Percentiles rank a stretch among this genome's conserved stretches.
phyloP scores from a whole-genome alignment of 1,284 basidiomycete species.

The Leccinum pseudoinsigne region DNA sequence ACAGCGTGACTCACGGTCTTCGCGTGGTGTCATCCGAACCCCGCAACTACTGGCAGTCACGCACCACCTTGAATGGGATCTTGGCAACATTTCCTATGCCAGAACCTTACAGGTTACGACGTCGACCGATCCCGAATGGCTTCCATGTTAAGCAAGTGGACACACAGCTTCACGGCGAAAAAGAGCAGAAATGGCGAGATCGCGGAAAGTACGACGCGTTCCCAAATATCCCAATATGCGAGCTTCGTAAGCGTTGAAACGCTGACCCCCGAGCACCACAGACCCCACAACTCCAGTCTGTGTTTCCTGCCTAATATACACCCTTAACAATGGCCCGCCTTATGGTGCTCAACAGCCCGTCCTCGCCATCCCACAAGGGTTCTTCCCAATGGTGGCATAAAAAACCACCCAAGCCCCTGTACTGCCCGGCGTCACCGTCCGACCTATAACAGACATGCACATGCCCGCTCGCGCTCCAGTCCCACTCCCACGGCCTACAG shows the following conservation, averaged over 20 bases:
- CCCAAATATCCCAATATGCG: background rate
- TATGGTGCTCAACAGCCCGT: slow-evolving; percentile 26
- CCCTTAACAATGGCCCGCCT: slow-evolving; percentile 30
- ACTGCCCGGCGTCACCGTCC: slow-evolving; percentile 4
- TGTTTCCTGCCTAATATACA: slow-evolving; percentile 31
- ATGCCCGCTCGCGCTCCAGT: slow-evolving; percentile 19
- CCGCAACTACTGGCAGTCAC: background rate
- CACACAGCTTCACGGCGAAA: slow-evolving; percentile 14
- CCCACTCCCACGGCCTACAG: background rate
- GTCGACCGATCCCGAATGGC: background rate
- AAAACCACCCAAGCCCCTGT: slow-evolving; percentile 20
- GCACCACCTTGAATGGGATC: slow-evolving; percentile 22
- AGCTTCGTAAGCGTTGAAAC: background rate
- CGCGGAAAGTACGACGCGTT: slow-evolving; percentile 18
- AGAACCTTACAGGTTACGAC: background rate
- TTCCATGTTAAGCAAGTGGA: slow-evolving; percentile 22
- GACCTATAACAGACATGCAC: slow-evolving; percentile 5
- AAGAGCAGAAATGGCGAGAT: slow-evolving; percentile 18
- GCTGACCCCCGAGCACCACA: slow-evolving; percentile 8
- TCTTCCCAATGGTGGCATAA: slow-evolving; percentile 24
- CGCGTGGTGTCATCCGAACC: background rate
- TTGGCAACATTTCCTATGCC: slow-evolving; percentile 25
- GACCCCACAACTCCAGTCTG: slow-evolving; percentile 25
- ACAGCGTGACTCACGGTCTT: slow-evolving; percentile 6
- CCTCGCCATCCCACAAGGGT: slow-evolving; percentile 28